Evolutionary conservation across 164 flowering plant species (phyloP).

Genomic region (Kingdonia uniflora): DNA sequence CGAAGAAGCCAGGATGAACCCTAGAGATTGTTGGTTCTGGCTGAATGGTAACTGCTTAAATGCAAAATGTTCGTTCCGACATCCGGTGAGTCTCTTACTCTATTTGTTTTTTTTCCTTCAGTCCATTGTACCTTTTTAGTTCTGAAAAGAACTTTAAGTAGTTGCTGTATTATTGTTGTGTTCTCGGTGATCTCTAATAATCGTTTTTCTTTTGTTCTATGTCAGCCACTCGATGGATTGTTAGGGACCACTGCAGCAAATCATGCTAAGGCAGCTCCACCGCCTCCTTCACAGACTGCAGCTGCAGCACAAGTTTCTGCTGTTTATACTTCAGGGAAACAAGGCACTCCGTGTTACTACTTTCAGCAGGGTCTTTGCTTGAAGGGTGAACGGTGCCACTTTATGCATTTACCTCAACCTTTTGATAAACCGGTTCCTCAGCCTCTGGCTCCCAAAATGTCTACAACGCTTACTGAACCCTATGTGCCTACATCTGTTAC

Average conservation of each 20-base stretch:
- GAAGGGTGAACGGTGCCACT: conserved; percentile 80
- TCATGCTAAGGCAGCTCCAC: conserved; percentile 27
- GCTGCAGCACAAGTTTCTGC: conserved; percentile 16
- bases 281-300: conserved; percentile 23
- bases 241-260: conserved; percentile 33
- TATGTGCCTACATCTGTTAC: conserved; percentile 8
- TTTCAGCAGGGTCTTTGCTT: conserved; percentile 73
- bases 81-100: conserved; percentile 49
- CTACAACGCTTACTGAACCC: conserved; percentile 7
- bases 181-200: not conserved
- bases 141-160: no score
- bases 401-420: conserved; percentile 41
- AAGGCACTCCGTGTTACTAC: conserved; percentile 60
- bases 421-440: conserved; percentile 22
- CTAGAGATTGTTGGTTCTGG: conserved; percentile 91
- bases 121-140: no score
- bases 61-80: conserved; percentile 79
- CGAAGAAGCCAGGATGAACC: conserved; percentile 80
- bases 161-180: not conserved
- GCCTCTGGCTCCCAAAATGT: conserved; percentile 11
- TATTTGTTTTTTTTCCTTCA: not conserved
- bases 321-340: conserved; percentile 34
- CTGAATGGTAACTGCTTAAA: conserved; percentile 77
- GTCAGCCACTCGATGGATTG: conserved; percentile 80
- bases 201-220: not conserved